These are phyloP conservation scores for Arachis stenosperma DNA, from an alignment of 306 rosid species.

Conservation along the genomic window DNA sequence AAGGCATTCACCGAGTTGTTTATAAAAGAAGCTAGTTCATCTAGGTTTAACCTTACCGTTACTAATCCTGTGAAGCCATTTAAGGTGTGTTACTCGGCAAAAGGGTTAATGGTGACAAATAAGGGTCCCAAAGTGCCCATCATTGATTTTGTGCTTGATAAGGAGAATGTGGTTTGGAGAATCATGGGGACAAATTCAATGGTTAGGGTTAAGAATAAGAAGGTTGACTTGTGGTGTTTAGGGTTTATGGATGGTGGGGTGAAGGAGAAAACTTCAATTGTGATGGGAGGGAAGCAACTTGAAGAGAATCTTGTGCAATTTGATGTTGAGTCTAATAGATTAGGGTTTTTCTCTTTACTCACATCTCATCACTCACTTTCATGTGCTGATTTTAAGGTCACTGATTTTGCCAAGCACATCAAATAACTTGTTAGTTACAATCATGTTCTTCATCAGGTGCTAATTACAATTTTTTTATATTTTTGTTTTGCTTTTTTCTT, in stretches of 20 bases:
- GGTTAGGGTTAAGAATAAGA: slow-evolving; percentile 13
- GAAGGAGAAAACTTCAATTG: neutral
- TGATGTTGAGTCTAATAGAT: slow-evolving; percentile 5
- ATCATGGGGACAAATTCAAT: neutral
- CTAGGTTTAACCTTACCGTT: slow-evolving; percentile 2
- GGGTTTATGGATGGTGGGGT: slow-evolving; percentile 23
- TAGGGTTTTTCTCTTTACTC: slow-evolving; percentile 8
- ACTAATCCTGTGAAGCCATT: neutral
- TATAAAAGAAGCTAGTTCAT: slow-evolving; percentile 20
- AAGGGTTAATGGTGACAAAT: neutral
- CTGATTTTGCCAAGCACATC: neutral
- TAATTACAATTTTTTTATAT: too few species aligned
- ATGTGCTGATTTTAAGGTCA: neutral
- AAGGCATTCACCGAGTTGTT: neutral
- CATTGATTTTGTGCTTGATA: slow-evolving; percentile 3
- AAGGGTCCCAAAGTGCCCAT: slow-evolving; percentile 4
- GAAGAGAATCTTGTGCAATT: slow-evolving; percentile 24
- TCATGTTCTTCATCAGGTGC: too few species aligned
- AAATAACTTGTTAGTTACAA: too few species aligned
- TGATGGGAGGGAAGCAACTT: slow-evolving; percentile 13
- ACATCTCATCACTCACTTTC: neutral
- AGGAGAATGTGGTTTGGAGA: neutral
- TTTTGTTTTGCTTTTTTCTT: too few species aligned
- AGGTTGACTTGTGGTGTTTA: slow-evolving; percentile 20
- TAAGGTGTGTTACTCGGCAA: neutral